Conservation (phyloP, 2,329 filamentous ascomycete species). For the Cordyceps javanica region DNA sequence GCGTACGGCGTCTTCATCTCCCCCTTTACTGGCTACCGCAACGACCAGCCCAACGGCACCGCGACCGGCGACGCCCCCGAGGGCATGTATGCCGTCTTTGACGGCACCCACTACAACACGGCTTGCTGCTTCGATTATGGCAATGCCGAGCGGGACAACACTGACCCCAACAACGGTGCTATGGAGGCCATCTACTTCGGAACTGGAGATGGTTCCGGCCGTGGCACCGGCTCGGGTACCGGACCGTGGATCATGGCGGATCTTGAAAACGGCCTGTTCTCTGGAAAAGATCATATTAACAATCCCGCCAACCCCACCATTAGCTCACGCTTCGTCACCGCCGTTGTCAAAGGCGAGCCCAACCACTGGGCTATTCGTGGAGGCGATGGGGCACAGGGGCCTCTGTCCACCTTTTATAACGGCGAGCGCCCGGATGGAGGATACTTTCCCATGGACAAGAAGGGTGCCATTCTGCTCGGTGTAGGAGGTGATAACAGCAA, state of each 20-base stretch:
- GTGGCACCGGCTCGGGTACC: conserved; percentile 50
- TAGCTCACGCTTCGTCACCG: conserved; percentile 49
- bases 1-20: conserved; percentile 59
- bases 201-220: conserved; percentile 34
- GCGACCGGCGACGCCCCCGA: conserved; percentile 50
- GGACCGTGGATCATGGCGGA: conserved; percentile 67
- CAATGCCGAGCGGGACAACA: conserved; percentile 46
- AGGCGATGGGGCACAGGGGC: conserved; percentile 47
- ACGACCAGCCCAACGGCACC: conserved; percentile 45
- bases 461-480: conserved; percentile 60
- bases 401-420: conserved; percentile 52
- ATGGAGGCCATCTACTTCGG: conserved; percentile 68
- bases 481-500: conserved; percentile 61
- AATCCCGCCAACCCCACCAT: conserved; percentile 50
- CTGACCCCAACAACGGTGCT: conserved; percentile 53
- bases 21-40: conserved; percentile 58
- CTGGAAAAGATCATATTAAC: conserved; percentile 38
- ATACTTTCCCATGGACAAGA: conserved; percentile 58
- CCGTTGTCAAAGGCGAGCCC: conserved; percentile 49
- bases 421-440: conserved; percentile 48
- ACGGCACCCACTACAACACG: conserved; percentile 55
- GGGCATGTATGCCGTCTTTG: conserved; percentile 55
- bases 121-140: conserved; percentile 54
- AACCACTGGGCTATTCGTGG: conserved; percentile 56
- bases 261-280: conserved; percentile 61